Base-by-base conservation (phyloP, 805 yeast species). In the Candida odintsovae region DNA sequence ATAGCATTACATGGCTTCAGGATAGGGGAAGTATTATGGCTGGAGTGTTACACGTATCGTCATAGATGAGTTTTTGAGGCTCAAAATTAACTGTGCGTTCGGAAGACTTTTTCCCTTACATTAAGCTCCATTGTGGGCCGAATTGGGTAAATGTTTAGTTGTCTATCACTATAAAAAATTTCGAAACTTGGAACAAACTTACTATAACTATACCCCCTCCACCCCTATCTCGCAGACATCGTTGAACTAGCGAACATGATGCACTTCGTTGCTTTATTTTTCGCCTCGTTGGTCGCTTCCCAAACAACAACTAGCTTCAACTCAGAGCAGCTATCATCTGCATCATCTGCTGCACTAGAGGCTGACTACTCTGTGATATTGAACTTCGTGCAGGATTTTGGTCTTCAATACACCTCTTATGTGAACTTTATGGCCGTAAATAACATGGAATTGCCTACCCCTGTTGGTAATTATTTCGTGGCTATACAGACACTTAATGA, bases 371-470 rank as follows among this genome's bases (percentile, higher is more conserved):
- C 51, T 1, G 22, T 60, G 10, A 50, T 60, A 26, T 52, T 40
- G 33, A 50, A 54, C 33, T 59, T 59, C 16, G 22, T 60, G 9
- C 3, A 48, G 18, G 62, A 60, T 40, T 44, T 60, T 31, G 50
- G 48, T 40, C 18, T 26, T 6, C 43, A 52, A 22, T 55, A 54
- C 39, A 38, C 50, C 21, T 38, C 50, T 0, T 53, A 55, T 38
- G 19, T 53, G n/a, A 37, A 47, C 10, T 57, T 48, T 40, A 60
- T 60, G 63, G 56, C 50, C 18, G 45, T 42, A 3, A 48, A 60
- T n/a, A 19, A 37, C 4, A 54, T 66, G 53, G 50, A 56, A 4
- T 54, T 68, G 36, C 73, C 73, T n/a, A 63, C 64, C 42, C 57
- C 45, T 2, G 48, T 68, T 6, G 64, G 62, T 5, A 59, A 68